Evolutionary conservation across 208 protist genomes (phyloP), one percentile per base, ranked within the genome.

Genomic region (Trypanosoma melophagium): DNA sequence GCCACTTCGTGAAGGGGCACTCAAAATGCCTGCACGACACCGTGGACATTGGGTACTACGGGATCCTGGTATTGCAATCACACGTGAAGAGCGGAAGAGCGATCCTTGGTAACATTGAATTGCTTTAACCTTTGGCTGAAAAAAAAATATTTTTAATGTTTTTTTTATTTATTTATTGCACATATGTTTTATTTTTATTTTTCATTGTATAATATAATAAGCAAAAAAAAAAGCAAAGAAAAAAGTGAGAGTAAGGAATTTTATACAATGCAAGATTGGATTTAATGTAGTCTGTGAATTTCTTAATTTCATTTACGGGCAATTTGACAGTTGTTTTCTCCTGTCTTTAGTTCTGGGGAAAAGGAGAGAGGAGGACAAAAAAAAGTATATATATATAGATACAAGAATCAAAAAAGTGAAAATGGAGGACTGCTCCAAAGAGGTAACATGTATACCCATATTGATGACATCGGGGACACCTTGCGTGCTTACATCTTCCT

Each of bases 21-120:
- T 93, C 14, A 62, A 76, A 42, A 56, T 96, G 17, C 80, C 85
- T 10, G 71, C 68, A 17, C 73, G 76, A 0, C 64, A 91, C 62
- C 83, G 90, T 45, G 90, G 90, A 3, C 90, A 96, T 70, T 96
- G 90, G 87, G 87, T 96, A 25, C 69, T 96, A 71, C 90, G 88
- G 44, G 90, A 96, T 52, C 79, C 90, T 5, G 90, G 92, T 42
- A 93, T 96, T 38, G 87, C 86, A 54, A 92, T 93, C 45, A 93
- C 87, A n/a, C 78, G 82, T 4, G 72, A 67, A 21, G 90, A 93
- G 54, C 77, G 90, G 16, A 65, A 74, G 3, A 86, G 83, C 22
- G 90, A 96, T 76, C 87, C 90, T 51, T 96, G 90, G 90, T 96
- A 77, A 67, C 17, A 28, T 16, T 19, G 13, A 22, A 35, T 35